A percentile compares a stretch with the other conserved stretches of the same genome.
phyloP scores from a whole-genome alignment of 495 filamentous ascomycete genomes.

The Clavariopsis aquatica region DNA sequence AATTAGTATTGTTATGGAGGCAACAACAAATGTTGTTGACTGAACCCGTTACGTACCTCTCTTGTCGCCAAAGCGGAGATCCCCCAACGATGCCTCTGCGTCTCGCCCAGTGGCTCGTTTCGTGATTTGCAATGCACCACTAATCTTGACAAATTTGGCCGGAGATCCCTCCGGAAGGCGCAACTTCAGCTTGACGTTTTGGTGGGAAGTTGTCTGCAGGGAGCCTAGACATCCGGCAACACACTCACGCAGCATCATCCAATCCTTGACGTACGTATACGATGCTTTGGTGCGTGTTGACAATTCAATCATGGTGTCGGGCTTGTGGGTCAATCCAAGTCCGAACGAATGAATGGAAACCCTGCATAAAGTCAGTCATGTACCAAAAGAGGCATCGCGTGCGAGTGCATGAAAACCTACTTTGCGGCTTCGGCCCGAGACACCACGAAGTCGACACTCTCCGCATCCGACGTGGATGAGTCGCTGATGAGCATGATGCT shows the following conservation, averaged over 20 bases:
- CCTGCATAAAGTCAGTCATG: slow-evolving; percentile 49
- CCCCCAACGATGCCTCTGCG: slow-evolving; percentile 88
- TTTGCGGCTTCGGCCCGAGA: slow-evolving; percentile 98
- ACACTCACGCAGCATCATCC: slow-evolving; percentile 99
- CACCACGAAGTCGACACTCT: slow-evolving; percentile 97
- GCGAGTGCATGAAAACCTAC: slow-evolving; percentile 57
- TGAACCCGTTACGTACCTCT: slow-evolving; percentile 59
- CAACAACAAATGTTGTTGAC: slow-evolving; percentile 18
- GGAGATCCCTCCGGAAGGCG: slow-evolving; percentile 93
- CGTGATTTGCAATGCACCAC: slow-evolving; percentile 92
- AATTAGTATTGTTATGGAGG: slow-evolving; percentile 22
- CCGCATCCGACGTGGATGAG: slow-evolving; percentile 93
- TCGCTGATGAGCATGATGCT: slow-evolving; percentile 98
- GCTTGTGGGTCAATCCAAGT: slow-evolving; percentile 94
- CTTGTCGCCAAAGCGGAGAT: slow-evolving; percentile 96
- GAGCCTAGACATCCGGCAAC: slow-evolving; percentile 91
- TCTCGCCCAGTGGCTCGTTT: slow-evolving; percentile 97
- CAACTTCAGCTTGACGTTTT: slow-evolving; percentile 96
- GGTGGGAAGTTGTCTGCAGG: slow-evolving; percentile 95
- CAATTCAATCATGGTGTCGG: slow-evolving; percentile 97
- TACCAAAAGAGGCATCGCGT: not conserved
- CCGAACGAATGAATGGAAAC: slow-evolving; percentile 97
- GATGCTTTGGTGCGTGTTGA: slow-evolving; percentile 95
- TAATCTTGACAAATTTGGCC: slow-evolving; percentile 98
- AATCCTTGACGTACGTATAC: slow-evolving; percentile 98